Base-by-base conservation (phyloP, 139 green algal genomes). In the Chlamydomonas incerta region DNA sequence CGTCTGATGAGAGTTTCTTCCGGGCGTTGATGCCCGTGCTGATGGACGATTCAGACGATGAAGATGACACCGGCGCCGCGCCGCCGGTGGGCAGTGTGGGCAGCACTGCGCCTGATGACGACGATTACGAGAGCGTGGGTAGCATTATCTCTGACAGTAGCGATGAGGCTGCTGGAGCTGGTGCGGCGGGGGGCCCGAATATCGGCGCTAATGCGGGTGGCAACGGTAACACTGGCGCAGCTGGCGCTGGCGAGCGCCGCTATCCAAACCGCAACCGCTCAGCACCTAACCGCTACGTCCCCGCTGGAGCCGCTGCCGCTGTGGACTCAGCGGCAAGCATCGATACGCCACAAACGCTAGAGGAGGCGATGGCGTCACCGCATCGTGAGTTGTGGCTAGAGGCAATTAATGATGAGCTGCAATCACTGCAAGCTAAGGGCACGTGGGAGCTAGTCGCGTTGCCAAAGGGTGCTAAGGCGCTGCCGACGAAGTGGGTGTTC, bases 321-420 rank as follows among this genome's bases (percentile, higher is more conserved):
- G 60, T 24, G 55, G 17, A 31, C 18, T 24, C 28, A 24, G 18
- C 60, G 60, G 60, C 18, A 2, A 24, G 57, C 17, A 18, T n/a
- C 24, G 23, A 66, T 15, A 23, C 60, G 60, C 28, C 60, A 1
- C 28, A 66, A 8, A 50, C 41, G 5, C 41, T 50, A 11, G 18
- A 66, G 60, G 18, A 66, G 60, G 60, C 24, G 60, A 8, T n/a
- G 2, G 11, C 8, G 0, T 11, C 46, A 5, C 28, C 72, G 2
- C 46, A 79, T 17, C 26, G 13, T 50, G 6, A 28, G n/a, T 29
- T 37, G 74, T 88, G 83, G 83, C 55, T 37, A 26, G 24, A 66
- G 13, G 83, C 83, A 24, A 67, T 80, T 34, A 26, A 80, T 3
- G 74, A 88, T 15, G 74, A 88, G 67, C 73, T 88, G 34, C 31